Percentiles rank a stretch among this genome's conserved stretches.
These are phyloP conservation scores for Prunus salicina DNA, from an alignment of 306 rosid genomes.

Conservation along the genomic window DNA sequence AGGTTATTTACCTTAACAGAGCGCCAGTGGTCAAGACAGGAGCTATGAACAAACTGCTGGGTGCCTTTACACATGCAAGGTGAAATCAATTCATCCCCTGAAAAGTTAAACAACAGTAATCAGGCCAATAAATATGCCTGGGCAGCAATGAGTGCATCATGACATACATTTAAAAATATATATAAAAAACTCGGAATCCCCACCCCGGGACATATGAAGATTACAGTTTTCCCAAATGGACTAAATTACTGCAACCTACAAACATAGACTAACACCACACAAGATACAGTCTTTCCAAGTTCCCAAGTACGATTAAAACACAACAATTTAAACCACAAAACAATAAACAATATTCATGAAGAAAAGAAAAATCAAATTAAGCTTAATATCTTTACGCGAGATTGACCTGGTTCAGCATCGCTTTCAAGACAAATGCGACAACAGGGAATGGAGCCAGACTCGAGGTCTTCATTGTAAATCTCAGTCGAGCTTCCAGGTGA, in stretches of 20 bases:
- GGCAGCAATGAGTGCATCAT: not conserved
- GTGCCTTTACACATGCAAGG: constrained; percentile 99
- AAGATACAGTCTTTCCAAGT: not conserved
- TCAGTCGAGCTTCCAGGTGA: constrained; percentile 62
- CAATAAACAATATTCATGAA: not conserved
- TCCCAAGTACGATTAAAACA: not conserved
- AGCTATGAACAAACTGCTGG: constrained; percentile 97
- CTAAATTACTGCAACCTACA: not conserved
- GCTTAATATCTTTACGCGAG: not conserved
- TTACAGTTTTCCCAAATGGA: not conserved
- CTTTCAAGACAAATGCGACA: constrained; percentile 97
- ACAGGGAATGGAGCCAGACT: constrained; percentile 71
- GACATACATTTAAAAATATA: not conserved
- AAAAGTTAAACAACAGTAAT: constrained; percentile 23
- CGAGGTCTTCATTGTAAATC: constrained; percentile 69
- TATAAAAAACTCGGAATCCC: not conserved
- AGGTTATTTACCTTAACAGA: constrained; percentile 70
- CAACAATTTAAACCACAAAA: not conserved
- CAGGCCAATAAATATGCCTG: constrained; percentile 12
- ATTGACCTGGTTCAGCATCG: constrained; percentile 80
- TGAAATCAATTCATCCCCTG: constrained; percentile 90
- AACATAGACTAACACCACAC: not conserved
- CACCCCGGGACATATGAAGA: not conserved
- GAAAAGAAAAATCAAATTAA: not conserved
- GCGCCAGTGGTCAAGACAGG: constrained; percentile 99